These are phyloP conservation scores for Aspergillus piperis DNA, from an alignment of 2,329 filamentous ascomycete genomes.

Conservation along the genomic window DNA sequence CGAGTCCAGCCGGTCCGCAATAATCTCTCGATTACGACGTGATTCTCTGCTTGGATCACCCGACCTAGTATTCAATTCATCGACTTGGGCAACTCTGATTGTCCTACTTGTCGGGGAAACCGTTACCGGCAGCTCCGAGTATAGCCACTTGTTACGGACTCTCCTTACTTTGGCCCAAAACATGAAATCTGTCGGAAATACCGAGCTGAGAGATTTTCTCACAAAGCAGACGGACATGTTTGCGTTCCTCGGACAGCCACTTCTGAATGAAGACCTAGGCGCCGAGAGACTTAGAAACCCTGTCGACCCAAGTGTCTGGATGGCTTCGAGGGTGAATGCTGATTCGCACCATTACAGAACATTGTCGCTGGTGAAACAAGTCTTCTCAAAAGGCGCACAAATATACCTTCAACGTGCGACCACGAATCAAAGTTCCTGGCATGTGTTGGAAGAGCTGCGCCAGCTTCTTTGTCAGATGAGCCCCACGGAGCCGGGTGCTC, in stretches of 20 bases:
- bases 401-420: slow-evolving; percentile 26
- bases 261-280: background rate
- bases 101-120: slow-evolving; percentile 28
- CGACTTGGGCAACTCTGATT: slow-evolving; percentile 24
- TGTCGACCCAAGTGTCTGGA: background rate
- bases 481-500: slow-evolving; percentile 33
- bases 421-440: slow-evolving; percentile 17
- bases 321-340: background rate
- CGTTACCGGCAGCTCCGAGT: slow-evolving; percentile 26
- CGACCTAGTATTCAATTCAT: slow-evolving; percentile 18
- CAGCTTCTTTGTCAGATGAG: slow-evolving; percentile 32
- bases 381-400: slow-evolving; percentile 25
- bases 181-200: slow-evolving; percentile 1
- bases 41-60: slow-evolving; percentile 16
- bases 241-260: background rate
- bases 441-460: slow-evolving; percentile 34
- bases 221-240: slow-evolving; percentile 25
- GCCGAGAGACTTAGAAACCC: background rate
- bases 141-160: slow-evolving; percentile 19
- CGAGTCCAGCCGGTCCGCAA: slow-evolving; percentile 17
- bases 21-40: slow-evolving; percentile 20
- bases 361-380: slow-evolving; percentile 8
- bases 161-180: slow-evolving; percentile 18
- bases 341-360: background rate
- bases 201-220: slow-evolving; percentile 14